Conservation (phyloP, 306 rosid species). For the Lotus japonicus region DNA sequence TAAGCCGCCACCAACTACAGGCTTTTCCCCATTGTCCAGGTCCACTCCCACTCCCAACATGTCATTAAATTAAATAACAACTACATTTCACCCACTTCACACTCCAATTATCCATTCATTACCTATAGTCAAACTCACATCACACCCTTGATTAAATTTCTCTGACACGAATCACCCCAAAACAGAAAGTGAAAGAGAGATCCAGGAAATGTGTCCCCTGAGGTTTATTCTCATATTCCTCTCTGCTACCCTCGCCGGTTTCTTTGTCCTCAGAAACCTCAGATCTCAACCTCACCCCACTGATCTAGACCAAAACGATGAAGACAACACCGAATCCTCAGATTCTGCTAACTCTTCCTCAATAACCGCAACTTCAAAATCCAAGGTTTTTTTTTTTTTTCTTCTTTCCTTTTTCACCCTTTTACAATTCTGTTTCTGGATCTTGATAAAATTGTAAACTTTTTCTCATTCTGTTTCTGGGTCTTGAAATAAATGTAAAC, state of each 20-base stretch:
- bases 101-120: not conserved
- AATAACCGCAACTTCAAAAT: constrained; percentile 3
- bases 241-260: constrained; percentile 84
- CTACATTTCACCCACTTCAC: not conserved
- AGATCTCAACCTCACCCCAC: constrained; percentile 35
- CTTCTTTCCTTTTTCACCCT: not conserved
- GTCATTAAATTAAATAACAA: not conserved
- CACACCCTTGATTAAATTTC: not conserved
- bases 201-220: constrained; percentile 69
- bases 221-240: constrained; percentile 65
- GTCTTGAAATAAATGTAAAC: too few species aligned
- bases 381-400: not conserved
- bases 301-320: not conserved
- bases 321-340: not conserved
- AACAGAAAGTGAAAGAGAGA: not conserved
- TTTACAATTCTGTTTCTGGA: not conserved
- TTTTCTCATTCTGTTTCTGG: not conserved
- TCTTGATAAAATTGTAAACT: not conserved
- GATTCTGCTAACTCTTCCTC: constrained; percentile 26
- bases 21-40: not conserved
- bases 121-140: not conserved
- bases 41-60: not conserved
- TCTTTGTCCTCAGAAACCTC: constrained; percentile 67
- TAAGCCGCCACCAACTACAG: not conserved
- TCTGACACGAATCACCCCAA: not conserved